These are phyloP conservation scores for Lactifluus volemus DNA, from an alignment of 768 basidiomycete genomes.

Conservation along the genomic window DNA sequence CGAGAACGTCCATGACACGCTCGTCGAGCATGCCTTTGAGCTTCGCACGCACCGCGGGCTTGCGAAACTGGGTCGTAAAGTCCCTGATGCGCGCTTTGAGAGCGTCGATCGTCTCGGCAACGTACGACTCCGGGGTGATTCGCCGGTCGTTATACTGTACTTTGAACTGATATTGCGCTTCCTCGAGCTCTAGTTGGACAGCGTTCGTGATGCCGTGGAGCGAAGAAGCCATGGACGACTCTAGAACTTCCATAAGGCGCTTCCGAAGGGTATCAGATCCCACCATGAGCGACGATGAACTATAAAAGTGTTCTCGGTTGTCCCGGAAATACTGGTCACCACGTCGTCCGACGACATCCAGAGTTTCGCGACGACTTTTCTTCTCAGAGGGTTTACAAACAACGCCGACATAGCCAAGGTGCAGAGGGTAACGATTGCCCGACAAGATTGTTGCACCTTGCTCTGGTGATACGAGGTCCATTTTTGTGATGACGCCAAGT, in stretches of 20 bases:
- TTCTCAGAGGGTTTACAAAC: slow-evolving; percentile 74
- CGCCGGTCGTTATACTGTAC: slow-evolving; percentile 96
- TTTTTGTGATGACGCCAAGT: slow-evolving; percentile 97
- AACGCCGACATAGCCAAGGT: slow-evolving; percentile 95
- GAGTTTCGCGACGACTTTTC: slow-evolving; percentile 41
- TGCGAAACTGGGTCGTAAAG: slow-evolving; percentile 75
- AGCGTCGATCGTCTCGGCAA: slow-evolving; percentile 92
- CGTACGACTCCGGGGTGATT: slow-evolving; percentile 92
- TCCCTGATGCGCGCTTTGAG: slow-evolving; percentile 88
- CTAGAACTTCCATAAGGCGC: slow-evolving; percentile 93
- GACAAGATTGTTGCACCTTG: slow-evolving; percentile 72
- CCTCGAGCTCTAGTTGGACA: slow-evolving; percentile 94
- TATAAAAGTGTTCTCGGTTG: slow-evolving; percentile 54
- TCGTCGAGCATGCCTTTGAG: slow-evolving; percentile 93
- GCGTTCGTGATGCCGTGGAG: slow-evolving; percentile 95
- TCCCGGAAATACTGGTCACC: slow-evolving; percentile 63
- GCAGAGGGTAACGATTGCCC: slow-evolving; percentile 93
- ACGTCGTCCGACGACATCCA: slow-evolving; percentile 40
- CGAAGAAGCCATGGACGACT: slow-evolving; percentile 95
- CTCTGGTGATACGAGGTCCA: slow-evolving; percentile 90
- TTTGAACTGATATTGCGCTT: slow-evolving; percentile 97
- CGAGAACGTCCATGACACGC: slow-evolving; percentile 93
- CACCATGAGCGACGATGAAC: slow-evolving; percentile 64
- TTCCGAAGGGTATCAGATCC: slow-evolving; percentile 87
- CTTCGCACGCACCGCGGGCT: slow-evolving; percentile 79